Percentiles rank a stretch among this genome's conserved stretches.
Evolutionary conservation across 176 grass and related monocot genomes (phyloP).

Genomic region (Oryza longistaminata): DNA sequence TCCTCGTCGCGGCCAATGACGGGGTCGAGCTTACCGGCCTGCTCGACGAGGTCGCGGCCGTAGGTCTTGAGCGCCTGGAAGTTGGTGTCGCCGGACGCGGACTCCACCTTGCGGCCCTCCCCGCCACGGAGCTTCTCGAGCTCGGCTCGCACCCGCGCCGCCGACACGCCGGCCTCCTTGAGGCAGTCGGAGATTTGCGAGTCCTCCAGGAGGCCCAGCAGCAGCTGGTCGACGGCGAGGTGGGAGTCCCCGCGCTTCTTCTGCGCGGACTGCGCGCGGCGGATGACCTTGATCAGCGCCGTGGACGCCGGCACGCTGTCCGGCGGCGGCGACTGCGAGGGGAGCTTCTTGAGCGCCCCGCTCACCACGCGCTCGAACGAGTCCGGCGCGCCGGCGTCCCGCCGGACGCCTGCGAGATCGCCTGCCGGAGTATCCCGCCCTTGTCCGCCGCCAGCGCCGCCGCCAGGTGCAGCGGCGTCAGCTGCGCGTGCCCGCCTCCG

Average conservation of each 20-base stretch:
- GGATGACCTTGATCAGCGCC: constrained; percentile 60
- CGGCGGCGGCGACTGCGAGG: constrained; percentile 59
- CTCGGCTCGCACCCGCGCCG: constrained; percentile 44
- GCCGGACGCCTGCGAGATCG: constrained; percentile 51
- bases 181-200: constrained; percentile 62
- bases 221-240: constrained; percentile 73
- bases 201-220: constrained; percentile 69
- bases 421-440: constrained; percentile 58
- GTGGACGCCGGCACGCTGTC: constrained; percentile 62
- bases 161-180: constrained; percentile 64
- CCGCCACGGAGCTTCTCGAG: constrained; percentile 72
- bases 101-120: constrained; percentile 54
- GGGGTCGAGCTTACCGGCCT: constrained; percentile 66
- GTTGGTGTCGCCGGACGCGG: constrained; percentile 61
- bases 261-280: constrained; percentile 66
- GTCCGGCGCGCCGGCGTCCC: constrained; percentile 34
- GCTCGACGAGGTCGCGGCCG: constrained; percentile 68
- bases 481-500: constrained; percentile 62
- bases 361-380: constrained; percentile 65
- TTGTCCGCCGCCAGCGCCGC: constrained; percentile 48
- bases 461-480: constrained; percentile 76
- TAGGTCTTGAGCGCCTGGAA: constrained; percentile 82
- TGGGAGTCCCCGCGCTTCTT: constrained; percentile 74
- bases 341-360: constrained; percentile 59
- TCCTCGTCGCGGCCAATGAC: constrained; percentile 80